Conservation (phyloP, 345 rosid genomes). For the Syzygium oleosum region DNA sequence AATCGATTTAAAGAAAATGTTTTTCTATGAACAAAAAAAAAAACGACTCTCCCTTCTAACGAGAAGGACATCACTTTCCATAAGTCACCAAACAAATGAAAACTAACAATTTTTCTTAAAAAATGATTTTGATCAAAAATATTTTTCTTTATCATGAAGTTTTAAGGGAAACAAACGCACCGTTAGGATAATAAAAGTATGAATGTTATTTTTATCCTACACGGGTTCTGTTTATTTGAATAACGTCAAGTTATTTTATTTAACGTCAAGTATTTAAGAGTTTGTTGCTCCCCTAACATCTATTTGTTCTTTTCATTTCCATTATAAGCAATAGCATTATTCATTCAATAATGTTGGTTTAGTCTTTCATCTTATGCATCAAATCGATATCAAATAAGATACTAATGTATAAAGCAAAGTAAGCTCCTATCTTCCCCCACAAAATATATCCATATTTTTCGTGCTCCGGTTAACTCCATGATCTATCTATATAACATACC, state of each 20-base stretch:
- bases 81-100: too few relatives aligned
- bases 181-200: not conserved
- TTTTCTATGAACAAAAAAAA: not conserved
- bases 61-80: not conserved
- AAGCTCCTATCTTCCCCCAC: not conserved
- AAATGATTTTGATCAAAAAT: not conserved
- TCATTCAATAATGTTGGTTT: not conserved
- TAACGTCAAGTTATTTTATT: too few relatives aligned
- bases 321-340: not conserved
- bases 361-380: not conserved
- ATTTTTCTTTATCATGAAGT: not conserved
- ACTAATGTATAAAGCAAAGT: not conserved
- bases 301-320: not conserved
- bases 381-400: not conserved
- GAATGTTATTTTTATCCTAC: not conserved
- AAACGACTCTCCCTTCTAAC: fast-evolving
- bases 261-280: too few relatives aligned
- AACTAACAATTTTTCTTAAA: not conserved
- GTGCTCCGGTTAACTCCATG: not conserved
- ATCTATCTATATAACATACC: not conserved
- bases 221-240: fast-evolving
- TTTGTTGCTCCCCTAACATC: too few relatives aligned
- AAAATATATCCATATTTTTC: not conserved
- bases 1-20: fast-evolving
- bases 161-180: not conserved